A percentile compares a stretch with the other conserved stretches of the same genome.
These are phyloP conservation scores for Trichoderma polysporum DNA, from an alignment of 2,329 filamentous ascomycete genomes.

Conservation along the genomic window DNA sequence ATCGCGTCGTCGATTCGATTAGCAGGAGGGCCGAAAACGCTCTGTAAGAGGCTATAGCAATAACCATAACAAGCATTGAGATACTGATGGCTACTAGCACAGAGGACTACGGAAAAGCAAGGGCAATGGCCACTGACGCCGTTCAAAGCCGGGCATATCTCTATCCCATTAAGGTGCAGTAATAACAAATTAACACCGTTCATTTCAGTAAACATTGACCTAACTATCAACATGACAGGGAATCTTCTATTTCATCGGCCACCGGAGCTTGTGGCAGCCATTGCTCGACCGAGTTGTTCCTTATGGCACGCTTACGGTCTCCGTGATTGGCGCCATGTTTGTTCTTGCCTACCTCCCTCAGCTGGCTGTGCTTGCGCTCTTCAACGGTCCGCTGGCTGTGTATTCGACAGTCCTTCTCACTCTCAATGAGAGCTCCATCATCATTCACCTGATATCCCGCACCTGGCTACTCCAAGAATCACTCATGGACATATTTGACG, in stretches of 20 bases:
- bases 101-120: constrained; percentile 71
- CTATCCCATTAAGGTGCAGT: constrained; percentile 73
- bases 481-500: constrained; percentile 86
- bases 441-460: constrained; percentile 58
- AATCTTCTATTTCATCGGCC: constrained; percentile 58
- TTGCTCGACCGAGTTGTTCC: constrained; percentile 55
- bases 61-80: not conserved
- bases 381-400: constrained; percentile 80
- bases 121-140: constrained; percentile 63
- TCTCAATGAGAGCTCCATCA: constrained; percentile 59
- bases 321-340: constrained; percentile 80
- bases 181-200: not conserved
- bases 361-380: constrained; percentile 75
- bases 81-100: constrained; percentile 40
- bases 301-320: constrained; percentile 68
- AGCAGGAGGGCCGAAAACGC: constrained; percentile 51
- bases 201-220: not conserved
- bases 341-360: constrained; percentile 84
- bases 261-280: constrained; percentile 59
- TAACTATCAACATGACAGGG: constrained; percentile 43
- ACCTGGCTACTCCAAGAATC: constrained; percentile 79
- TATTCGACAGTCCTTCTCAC: constrained; percentile 69
- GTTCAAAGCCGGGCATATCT: constrained; percentile 76
- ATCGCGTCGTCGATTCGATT: constrained; percentile 40
- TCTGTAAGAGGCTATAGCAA: constrained; percentile 38